phyloP scores from a whole-genome alignment of 108 stramenopile species.

The Pelagomonas calceolata region DNA sequence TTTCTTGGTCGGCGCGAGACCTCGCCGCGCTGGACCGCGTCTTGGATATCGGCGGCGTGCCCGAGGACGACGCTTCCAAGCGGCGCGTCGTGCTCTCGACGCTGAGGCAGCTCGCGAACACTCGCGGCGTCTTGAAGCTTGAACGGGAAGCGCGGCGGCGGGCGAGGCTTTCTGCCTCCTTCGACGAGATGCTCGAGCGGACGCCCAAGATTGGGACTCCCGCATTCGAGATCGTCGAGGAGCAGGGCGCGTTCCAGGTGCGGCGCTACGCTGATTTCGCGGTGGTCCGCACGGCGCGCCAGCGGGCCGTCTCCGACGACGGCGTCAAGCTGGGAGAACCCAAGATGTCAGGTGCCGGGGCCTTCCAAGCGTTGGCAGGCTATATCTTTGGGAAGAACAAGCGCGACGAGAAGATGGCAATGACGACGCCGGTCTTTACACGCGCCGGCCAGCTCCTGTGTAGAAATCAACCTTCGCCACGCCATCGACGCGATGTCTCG shows the following conservation, averaged over 20 bases:
- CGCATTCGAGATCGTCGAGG: conserved; percentile 46
- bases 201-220: conserved; percentile 66
- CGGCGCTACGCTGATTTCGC: conserved; percentile 64
- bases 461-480: conserved; percentile 14
- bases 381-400: conserved; percentile 89
- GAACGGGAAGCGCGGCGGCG: conserved; percentile 14
- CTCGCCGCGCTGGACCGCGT: no score
- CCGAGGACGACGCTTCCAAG: no score
- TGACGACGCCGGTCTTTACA: conserved; percentile 83
- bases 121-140: background rate
- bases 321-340: conserved; percentile 54
- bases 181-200: conserved; percentile 33
- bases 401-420: conserved; percentile 63
- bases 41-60: no score
- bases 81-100: no score
- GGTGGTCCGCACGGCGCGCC: conserved; percentile 20
- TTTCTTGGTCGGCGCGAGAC: no score
- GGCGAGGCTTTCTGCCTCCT: conserved; percentile 8
- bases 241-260: conserved; percentile 42
- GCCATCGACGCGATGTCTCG: no score
- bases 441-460: conserved; percentile 19
- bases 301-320: conserved; percentile 29
- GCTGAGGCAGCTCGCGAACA: no score
- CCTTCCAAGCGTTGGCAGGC: conserved; percentile 78
- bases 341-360: conserved; percentile 48